These are phyloP conservation scores for Pseudopyricularia cyperi DNA, from an alignment of 2,329 filamentous ascomycete genomes.

Conservation along the genomic window DNA sequence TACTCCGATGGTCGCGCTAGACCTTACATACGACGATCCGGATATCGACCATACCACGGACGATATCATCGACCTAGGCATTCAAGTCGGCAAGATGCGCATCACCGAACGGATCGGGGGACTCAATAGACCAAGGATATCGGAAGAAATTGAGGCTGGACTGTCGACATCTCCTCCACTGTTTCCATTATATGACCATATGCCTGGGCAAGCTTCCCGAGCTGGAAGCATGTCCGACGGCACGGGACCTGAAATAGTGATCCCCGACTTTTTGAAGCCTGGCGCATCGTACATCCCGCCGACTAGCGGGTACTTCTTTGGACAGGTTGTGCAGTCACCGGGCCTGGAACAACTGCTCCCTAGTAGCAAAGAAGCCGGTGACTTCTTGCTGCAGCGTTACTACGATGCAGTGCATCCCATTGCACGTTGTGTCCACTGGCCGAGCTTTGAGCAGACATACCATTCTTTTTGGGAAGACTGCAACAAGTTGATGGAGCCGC, in stretches of 20 bases:
- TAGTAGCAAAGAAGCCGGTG: constrained; percentile 34
- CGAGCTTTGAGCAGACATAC: constrained; percentile 54
- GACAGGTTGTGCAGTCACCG: constrained; percentile 31
- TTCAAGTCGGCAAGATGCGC: constrained; percentile 57
- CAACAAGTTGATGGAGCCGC: constrained; percentile 44
- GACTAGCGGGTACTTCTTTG: constrained; percentile 54
- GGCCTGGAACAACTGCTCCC: constrained; percentile 50
- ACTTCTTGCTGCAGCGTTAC: constrained; percentile 54
- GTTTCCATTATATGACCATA: not conserved
- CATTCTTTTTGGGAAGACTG: constrained; percentile 52
- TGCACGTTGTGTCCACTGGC: constrained; percentile 53
- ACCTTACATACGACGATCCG: constrained; percentile 54
- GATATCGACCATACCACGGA: constrained; percentile 27
- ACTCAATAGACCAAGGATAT: constrained; percentile 55
- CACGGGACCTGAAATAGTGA: constrained; percentile 4
- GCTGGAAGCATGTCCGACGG: constrained; percentile 6
- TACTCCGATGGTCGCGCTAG: constrained; percentile 47
- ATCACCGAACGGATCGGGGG: constrained; percentile 66
- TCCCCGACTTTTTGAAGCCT: constrained; percentile 47
- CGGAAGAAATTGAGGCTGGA: constrained; percentile 42
- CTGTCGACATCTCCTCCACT: constrained; percentile 10
- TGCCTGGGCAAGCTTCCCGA: not conserved
- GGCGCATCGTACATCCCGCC: constrained; percentile 55
- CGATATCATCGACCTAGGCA: constrained; percentile 59
- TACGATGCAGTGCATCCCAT: constrained; percentile 56